Evolutionary conservation across 352 stramenopile genomes (phyloP).

Genomic region (Phytophthora sp.): DNA sequence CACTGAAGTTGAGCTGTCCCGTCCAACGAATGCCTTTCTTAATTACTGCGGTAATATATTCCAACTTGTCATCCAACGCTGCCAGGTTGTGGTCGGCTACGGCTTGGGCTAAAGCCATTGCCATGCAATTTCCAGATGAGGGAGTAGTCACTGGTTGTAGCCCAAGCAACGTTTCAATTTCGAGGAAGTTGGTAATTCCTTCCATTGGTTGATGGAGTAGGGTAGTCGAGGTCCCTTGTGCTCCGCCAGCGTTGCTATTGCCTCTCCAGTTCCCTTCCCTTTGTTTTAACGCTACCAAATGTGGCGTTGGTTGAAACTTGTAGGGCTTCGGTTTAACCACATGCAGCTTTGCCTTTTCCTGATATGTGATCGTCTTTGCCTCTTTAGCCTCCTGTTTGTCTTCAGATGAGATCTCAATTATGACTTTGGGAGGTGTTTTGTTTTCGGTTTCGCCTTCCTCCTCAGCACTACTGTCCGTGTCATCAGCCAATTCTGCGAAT

Average conservation of each 20-base stretch:
- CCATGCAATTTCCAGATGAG: slow-evolving; percentile 6
- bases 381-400: neutral
- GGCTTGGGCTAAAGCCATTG: slow-evolving; percentile 10
- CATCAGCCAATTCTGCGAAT: neutral
- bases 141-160: neutral
- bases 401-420: neutral
- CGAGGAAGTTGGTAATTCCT: neutral
- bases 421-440: neutral
- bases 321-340: neutral
- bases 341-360: neutral
- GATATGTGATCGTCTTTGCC: neutral
- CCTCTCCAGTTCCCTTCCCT: neutral
- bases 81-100: slow-evolving; percentile 2
- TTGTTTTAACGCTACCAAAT: slow-evolving; percentile 5
- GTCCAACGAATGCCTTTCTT: neutral
- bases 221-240: too few relatives aligned
- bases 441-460: neutral
- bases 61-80: neutral
- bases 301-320: neutral
- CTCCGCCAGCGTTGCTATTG: neutral
- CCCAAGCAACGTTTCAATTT: neutral
- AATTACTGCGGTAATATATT: neutral
- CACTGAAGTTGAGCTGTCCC: neutral
- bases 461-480: neutral
- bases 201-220: too few relatives aligned